Conservation (phyloP, 768 basidiomycete species). For the Boletellus emodensis region DNA sequence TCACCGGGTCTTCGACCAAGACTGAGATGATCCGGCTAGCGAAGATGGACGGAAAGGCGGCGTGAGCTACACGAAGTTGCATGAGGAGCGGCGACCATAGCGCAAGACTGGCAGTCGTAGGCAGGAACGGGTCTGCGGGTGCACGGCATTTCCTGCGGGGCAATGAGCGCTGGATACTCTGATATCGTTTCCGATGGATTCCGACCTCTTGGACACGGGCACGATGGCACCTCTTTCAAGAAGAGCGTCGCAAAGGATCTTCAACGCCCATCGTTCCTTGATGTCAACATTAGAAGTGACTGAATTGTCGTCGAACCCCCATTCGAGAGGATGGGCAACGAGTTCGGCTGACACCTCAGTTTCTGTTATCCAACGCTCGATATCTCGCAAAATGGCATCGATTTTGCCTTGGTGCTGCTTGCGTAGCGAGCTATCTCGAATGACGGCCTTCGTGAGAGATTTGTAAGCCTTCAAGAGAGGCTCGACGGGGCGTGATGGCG, state of each 20-base stretch:
- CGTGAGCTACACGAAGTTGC: conserved; percentile 55
- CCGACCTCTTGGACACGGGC: conserved; percentile 80
- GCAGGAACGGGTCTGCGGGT: conserved; percentile 40
- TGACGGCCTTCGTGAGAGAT: conserved; percentile 52
- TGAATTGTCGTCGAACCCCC: conserved; percentile 34
- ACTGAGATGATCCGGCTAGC: conserved; percentile 41
- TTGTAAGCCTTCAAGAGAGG: conserved; percentile 79
- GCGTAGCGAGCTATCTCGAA: conserved; percentile 61
- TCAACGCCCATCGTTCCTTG: conserved; percentile 65
- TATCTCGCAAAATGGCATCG: conserved; percentile 47
- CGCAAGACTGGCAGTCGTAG: conserved; percentile 48
- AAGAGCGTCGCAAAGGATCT: conserved; percentile 61
- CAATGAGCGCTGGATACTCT: neutral
- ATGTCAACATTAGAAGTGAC: conserved; percentile 39
- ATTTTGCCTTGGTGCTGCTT: conserved; percentile 49
- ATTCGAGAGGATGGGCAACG: conserved; percentile 43
- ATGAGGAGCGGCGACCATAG: conserved; percentile 66
- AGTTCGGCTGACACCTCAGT: conserved; percentile 58
- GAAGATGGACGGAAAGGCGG: conserved; percentile 49
- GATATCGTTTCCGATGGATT: neutral
- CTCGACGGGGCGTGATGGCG: conserved; percentile 50
- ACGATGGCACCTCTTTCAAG: conserved; percentile 72
- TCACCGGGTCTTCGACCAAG: conserved; percentile 24
- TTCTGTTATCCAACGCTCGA: conserved; percentile 81
- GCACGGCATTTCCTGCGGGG: conserved; percentile 51